These are phyloP conservation scores for Microstroma glucosiphilum DNA, from an alignment of 1,284 basidiomycete species.

Conservation along the genomic window DNA sequence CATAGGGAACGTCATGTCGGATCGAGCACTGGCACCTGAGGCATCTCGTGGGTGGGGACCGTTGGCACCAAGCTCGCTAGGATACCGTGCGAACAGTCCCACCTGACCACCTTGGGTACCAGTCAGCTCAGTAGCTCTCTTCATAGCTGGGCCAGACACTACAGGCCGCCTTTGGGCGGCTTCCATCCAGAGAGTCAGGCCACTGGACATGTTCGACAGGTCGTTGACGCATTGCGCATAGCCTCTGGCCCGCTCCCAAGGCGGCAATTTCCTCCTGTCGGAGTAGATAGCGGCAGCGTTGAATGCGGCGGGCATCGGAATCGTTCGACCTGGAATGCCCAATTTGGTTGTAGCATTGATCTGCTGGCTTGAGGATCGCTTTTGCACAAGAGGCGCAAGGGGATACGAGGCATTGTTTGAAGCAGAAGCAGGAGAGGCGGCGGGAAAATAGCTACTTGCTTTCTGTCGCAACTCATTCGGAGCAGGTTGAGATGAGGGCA, in stretches of 20 bases:
- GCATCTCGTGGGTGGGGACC: slow-evolving; percentile 7
- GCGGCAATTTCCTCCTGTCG: slow-evolving; percentile 26
- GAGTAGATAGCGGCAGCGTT: slow-evolving; percentile 24
- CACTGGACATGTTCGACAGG: slow-evolving; percentile 25
- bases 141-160: too few species aligned
- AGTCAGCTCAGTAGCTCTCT: too few species aligned
- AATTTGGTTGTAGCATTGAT: not conserved
- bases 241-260: slow-evolving; percentile 34
- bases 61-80: not conserved
- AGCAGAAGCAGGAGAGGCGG: too few species aligned
- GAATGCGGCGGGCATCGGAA: slow-evolving; percentile 32
- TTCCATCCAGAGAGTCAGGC: slow-evolving; percentile 35
- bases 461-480: too few species aligned
- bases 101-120: not conserved
- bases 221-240: slow-evolving; percentile 41
- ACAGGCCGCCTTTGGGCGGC: slow-evolving; percentile 25
- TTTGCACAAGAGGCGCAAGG: too few species aligned
- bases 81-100: not conserved
- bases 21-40: slow-evolving; percentile 38
- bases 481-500: too few species aligned
- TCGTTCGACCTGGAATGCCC: slow-evolving; percentile 22
- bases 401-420: too few species aligned
- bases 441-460: too few species aligned
- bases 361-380: too few species aligned
- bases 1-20: slow-evolving; percentile 43